phyloP scores from a whole-genome alignment of 208 protist genomes.

The Leishmania tropica region DNA sequence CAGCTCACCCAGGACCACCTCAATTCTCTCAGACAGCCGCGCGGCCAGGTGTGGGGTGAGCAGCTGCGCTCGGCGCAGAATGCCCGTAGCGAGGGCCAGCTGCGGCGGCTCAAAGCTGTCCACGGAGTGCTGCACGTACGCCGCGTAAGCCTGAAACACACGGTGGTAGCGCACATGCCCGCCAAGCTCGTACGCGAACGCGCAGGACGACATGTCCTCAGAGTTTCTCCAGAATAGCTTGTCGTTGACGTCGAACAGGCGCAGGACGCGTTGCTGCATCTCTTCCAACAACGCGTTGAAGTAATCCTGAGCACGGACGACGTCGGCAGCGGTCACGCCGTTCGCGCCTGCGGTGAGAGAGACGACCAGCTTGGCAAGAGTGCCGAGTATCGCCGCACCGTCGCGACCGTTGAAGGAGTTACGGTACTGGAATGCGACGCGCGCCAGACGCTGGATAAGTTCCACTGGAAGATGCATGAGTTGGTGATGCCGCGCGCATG shows the following conservation, averaged over 20 bases:
- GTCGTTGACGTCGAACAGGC: conserved; percentile 55
- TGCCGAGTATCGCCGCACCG: conserved; percentile 51
- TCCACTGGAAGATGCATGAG: conserved; percentile 48
- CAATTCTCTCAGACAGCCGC: conserved; percentile 60
- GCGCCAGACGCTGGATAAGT: conserved; percentile 57
- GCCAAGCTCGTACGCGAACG: conserved; percentile 83
- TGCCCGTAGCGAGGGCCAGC: conserved; percentile 80
- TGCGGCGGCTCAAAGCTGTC: conserved; percentile 66
- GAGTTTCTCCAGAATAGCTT: conserved; percentile 54
- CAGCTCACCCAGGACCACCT: conserved; percentile 77
- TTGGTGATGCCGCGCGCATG: conserved; percentile 70
- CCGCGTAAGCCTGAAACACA: conserved; percentile 64
- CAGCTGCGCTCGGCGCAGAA: conserved; percentile 74
- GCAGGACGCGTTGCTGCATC: conserved; percentile 54
- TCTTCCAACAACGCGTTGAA: conserved; percentile 74
- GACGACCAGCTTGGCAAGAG: conserved; percentile 52
- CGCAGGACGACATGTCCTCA: conserved; percentile 66
- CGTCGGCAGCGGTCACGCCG: conserved; percentile 39
- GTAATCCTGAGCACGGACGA: conserved; percentile 50
- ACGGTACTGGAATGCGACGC: conserved; percentile 50
- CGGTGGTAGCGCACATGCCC: conserved; percentile 60
- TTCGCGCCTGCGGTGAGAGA: conserved; percentile 46
- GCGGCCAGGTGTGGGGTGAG: conserved; percentile 58
- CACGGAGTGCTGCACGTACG: conserved; percentile 56
- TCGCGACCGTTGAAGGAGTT: conserved; percentile 45